phyloP scores from a whole-genome alignment of 2,329 filamentous ascomycete species.

The Botrytis byssoidea region DNA sequence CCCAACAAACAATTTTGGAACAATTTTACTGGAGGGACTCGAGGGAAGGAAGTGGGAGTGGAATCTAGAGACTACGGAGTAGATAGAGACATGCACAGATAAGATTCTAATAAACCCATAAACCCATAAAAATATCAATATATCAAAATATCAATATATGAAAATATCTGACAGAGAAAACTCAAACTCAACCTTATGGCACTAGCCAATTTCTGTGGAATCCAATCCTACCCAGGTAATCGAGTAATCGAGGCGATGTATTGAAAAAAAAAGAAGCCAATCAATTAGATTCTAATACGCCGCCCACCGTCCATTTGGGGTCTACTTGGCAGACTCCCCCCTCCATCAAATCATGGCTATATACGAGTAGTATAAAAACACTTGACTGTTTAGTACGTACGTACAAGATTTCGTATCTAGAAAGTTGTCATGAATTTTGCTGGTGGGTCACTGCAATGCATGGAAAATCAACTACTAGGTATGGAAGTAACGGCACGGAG shows the following conservation, averaged over 20 bases:
- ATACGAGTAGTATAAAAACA: neutral
- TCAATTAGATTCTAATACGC: neutral
- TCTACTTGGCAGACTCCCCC: neutral
- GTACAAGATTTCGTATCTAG: neutral
- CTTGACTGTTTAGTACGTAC: neutral
- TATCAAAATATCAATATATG: too few species aligned
- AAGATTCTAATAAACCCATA: neutral
- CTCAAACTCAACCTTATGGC: conserved; percentile 3
- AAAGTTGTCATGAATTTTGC: neutral
- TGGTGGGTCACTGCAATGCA: conserved; percentile 11
- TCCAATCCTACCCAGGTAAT: neutral
- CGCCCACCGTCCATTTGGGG: too few species aligned
- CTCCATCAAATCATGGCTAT: neutral
- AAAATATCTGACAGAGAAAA: neutral
- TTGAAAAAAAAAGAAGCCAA: neutral
- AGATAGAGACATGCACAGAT: neutral
- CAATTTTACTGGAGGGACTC: neutral
- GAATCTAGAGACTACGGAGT: neutral
- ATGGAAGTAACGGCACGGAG: conserved; percentile 10
- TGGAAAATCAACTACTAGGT: neutral
- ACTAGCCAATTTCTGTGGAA: neutral
- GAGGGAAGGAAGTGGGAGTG: neutral
- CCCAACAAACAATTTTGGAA: neutral
- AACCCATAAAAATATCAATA: neutral
- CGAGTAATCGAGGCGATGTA: neutral